Percentiles rank a stretch among this genome's conserved stretches.
Conservation (phyloP, 1,284 basidiomycete genomes). For the Athelia sp. region DNA sequence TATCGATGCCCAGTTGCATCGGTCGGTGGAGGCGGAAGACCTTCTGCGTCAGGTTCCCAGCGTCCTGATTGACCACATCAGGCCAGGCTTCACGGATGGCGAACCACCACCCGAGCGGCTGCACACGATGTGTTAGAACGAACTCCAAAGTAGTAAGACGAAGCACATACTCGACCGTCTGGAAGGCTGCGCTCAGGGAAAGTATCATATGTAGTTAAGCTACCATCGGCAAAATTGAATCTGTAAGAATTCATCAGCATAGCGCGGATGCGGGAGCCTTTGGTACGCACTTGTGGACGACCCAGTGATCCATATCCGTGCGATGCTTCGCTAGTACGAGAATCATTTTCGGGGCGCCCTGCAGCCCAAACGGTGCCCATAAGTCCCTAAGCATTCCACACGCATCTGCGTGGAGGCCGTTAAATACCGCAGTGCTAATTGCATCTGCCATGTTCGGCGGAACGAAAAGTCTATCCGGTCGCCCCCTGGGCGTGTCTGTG, state of each 20-base stretch:
- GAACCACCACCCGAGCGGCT: constrained; percentile 92
- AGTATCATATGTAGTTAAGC: constrained; percentile 79
- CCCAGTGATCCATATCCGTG: constrained; percentile 76
- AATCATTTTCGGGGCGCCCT: constrained; percentile 73
- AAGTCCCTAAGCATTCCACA: constrained; percentile 79
- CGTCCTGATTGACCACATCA: constrained; percentile 75
- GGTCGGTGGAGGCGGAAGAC: constrained; percentile 82
- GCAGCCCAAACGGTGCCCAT: constrained; percentile 81
- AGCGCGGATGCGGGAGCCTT: background rate
- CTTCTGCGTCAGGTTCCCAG: constrained; percentile 82
- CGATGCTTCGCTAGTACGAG: constrained; percentile 78
- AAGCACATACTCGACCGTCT: constrained; percentile 68
- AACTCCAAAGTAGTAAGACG: constrained; percentile 1
- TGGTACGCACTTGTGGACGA: constrained; percentile 66
- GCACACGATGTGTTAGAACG: constrained; percentile 3
- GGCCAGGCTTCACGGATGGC: constrained; percentile 90
- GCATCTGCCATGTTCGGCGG: constrained; percentile 89
- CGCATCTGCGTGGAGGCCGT: constrained; percentile 80
- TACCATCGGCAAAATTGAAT: constrained; percentile 76
- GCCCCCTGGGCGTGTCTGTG: constrained; percentile 72
- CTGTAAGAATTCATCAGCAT: constrained; percentile 30
- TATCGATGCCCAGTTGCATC: constrained; percentile 79
- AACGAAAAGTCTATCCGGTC: constrained; percentile 83
- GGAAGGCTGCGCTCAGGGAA: constrained; percentile 80
- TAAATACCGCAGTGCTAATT: constrained; percentile 85